Conservation (phyloP, 208 protist species). For the Crithidia fasciculata region DNA sequence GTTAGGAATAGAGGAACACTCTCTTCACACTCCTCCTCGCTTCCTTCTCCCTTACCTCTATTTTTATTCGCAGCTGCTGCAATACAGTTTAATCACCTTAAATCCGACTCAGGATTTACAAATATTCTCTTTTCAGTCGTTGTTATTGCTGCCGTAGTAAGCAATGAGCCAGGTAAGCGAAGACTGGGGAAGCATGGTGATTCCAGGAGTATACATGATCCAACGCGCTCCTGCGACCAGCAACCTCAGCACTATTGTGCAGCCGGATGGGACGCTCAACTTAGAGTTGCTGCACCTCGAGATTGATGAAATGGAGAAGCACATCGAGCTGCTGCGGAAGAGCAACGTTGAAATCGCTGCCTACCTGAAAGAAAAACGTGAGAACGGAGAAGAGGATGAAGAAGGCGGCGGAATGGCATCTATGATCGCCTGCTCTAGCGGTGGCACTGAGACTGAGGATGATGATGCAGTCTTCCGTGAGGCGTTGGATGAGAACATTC, state of each 20-base stretch:
- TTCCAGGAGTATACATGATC: conserved; percentile 88
- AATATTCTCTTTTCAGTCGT: too few species aligned
- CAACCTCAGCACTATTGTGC: conserved; percentile 4
- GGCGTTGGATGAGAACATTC: conserved; percentile 39
- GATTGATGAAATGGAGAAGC: conserved; percentile 53
- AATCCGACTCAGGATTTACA: too few species aligned
- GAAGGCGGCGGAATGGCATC: conserved; percentile 16
- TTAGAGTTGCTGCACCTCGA: conserved; percentile 67
- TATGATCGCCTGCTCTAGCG: conserved; percentile 16
- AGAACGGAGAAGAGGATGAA: conserved; percentile 16
- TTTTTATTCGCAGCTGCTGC: too few species aligned
- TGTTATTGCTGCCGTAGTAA: too few species aligned
- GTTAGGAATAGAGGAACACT: too few species aligned
- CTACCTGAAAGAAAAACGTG: conserved; percentile 21
- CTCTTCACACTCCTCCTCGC: too few species aligned
- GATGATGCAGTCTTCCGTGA: conserved; percentile 38
- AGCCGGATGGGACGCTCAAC: conserved; percentile 39
- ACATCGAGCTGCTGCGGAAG: conserved; percentile 61
- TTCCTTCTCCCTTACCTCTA: too few species aligned
- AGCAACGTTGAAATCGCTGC: conserved; percentile 70
- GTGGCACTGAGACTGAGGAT: conserved; percentile 22
- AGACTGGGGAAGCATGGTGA: conserved; percentile 78
- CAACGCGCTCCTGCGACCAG: conserved; percentile 20
- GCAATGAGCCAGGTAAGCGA: conserved; percentile 21
- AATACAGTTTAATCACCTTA: too few species aligned